Conservation (phyloP, 352 stramenopile species). For the Phytopythium aichiense region DNA sequence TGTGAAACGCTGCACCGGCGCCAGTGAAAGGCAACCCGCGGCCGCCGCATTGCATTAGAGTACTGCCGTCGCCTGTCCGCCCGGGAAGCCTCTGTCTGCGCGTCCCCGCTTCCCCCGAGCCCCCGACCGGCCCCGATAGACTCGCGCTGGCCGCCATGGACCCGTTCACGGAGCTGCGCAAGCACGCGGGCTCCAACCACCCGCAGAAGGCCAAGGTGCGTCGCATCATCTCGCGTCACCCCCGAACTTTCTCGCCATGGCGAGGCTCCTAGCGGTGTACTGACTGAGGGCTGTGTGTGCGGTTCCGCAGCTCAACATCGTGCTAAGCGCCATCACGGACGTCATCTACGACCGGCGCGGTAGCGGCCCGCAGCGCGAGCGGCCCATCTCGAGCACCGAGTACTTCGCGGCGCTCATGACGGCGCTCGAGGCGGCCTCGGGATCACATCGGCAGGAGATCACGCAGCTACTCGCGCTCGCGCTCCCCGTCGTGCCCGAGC, state of each 20-base stretch:
- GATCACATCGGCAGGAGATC: conserved; percentile 76
- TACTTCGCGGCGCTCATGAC: conserved; percentile 89
- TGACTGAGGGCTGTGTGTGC: background rate
- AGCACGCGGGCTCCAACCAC: conserved; percentile 71
- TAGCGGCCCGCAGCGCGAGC: background rate
- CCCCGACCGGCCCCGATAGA: background rate
- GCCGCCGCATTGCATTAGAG: too few relatives aligned
- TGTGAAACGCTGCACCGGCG: background rate
- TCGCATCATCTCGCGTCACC: background rate
- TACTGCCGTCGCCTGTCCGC: background rate
- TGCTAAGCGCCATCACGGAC: conserved; percentile 77
- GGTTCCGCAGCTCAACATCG: conserved; percentile 59
- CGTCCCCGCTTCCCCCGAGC: background rate
- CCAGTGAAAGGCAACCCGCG: conserved; percentile 23
- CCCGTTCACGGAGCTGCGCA: conserved; percentile 74
- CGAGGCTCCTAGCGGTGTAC: too few relatives aligned
- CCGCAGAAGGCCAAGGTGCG: conserved; percentile 69
- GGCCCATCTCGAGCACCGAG: conserved; percentile 70
- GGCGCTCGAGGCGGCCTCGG: conserved; percentile 64
- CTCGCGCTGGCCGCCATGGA: conserved; percentile 33
- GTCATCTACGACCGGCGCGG: conserved; percentile 77
- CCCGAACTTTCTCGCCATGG: background rate
- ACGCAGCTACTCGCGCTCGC: conserved; percentile 73
- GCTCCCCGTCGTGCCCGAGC: conserved; percentile 61
- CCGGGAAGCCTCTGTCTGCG: background rate